Conservation (phyloP, 1,284 basidiomycete species). For the Fistulina hepatica region DNA sequence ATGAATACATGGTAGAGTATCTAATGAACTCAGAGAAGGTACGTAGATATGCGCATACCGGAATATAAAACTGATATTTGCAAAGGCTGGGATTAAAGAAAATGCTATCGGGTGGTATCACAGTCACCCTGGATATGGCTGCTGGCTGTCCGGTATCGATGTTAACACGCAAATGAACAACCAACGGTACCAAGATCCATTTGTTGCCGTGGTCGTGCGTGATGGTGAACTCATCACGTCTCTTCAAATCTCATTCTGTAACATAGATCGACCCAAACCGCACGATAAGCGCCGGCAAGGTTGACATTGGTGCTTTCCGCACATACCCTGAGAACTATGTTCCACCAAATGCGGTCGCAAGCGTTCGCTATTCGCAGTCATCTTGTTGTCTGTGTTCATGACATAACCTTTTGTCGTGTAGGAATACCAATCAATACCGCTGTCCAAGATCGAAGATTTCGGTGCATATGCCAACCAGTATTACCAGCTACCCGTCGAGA, state of each 20-base stretch:
- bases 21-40: conserved; percentile 72
- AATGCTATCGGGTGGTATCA: conserved; percentile 99
- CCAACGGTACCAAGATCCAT: conserved; percentile 92
- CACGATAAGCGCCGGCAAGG: conserved; percentile 94
- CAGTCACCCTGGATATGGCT: conserved; percentile 95
- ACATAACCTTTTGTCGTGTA: too few relatives aligned
- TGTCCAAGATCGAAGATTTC: conserved; percentile 94
- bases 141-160: conserved; percentile 95
- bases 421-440: conserved; percentile 90
- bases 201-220: conserved; percentile 90
- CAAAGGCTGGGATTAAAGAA: conserved; percentile 71
- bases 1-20: conserved; percentile 98
- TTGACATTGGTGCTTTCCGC: conserved; percentile 97
- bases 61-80: background rate
- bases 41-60: conserved; percentile 12
- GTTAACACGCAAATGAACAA: conserved; percentile 94
- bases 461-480: conserved; percentile 98
- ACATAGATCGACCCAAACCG: conserved; percentile 91
- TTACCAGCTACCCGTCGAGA: conserved; percentile 88
- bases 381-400: too few relatives aligned
- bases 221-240: background rate
- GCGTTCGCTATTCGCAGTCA: too few relatives aligned
- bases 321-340: conserved; percentile 92
- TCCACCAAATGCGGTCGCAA: conserved; percentile 54
- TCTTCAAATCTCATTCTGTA: conserved; percentile 1